Percentiles rank a stretch among this genome's conserved stretches.
phyloP scores from a whole-genome alignment of 2,329 filamentous ascomycete species.

The Torrubiella hemipterigena region DNA sequence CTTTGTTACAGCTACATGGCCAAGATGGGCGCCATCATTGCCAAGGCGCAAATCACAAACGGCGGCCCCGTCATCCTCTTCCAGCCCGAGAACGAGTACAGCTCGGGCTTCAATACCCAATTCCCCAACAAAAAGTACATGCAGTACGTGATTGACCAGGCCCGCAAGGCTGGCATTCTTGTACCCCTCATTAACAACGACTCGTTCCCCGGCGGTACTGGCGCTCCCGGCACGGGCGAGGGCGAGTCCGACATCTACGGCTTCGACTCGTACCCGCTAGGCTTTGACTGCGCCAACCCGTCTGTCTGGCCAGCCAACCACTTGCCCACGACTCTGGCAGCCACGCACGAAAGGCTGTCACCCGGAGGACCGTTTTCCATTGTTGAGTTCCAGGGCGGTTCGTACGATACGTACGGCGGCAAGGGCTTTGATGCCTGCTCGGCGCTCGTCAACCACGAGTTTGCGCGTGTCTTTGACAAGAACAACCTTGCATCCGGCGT shows the following conservation, averaged over 20 bases:
- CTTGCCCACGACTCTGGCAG: slow-evolving; percentile 33
- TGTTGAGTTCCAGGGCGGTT: slow-evolving; percentile 57
- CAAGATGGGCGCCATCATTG: slow-evolving; percentile 53
- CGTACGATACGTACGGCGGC: slow-evolving; percentile 67
- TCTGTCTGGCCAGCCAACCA: slow-evolving; percentile 16
- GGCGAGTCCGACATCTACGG: slow-evolving; percentile 50
- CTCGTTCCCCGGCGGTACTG: slow-evolving; percentile 45
- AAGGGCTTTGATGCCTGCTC: slow-evolving; percentile 56
- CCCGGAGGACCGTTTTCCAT: slow-evolving; percentile 55
- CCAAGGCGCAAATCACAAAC: slow-evolving; percentile 68
- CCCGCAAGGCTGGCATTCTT: slow-evolving; percentile 54
- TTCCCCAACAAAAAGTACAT: slow-evolving; percentile 61
- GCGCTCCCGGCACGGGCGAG: slow-evolving; percentile 48
- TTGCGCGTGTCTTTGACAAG: slow-evolving; percentile 70
- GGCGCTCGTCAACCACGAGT: slow-evolving; percentile 57
- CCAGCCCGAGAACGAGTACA: slow-evolving; percentile 78
- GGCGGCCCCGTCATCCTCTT: slow-evolving; percentile 69
- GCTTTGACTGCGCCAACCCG: slow-evolving; percentile 50
- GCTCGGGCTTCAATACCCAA: slow-evolving; percentile 30
- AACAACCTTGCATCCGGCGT: slow-evolving; percentile 56
- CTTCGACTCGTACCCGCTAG: slow-evolving; percentile 51
- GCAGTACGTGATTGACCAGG: slow-evolving; percentile 57
- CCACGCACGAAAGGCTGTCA: slow-evolving; percentile 46
- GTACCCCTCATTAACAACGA: slow-evolving; percentile 71
- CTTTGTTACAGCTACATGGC: slow-evolving; percentile 38